A percentile compares a stretch with the other conserved stretches of the same genome.
Evolutionary conservation across 306 rosid species (phyloP).

Genomic region (Glycine tomentella): DNA sequence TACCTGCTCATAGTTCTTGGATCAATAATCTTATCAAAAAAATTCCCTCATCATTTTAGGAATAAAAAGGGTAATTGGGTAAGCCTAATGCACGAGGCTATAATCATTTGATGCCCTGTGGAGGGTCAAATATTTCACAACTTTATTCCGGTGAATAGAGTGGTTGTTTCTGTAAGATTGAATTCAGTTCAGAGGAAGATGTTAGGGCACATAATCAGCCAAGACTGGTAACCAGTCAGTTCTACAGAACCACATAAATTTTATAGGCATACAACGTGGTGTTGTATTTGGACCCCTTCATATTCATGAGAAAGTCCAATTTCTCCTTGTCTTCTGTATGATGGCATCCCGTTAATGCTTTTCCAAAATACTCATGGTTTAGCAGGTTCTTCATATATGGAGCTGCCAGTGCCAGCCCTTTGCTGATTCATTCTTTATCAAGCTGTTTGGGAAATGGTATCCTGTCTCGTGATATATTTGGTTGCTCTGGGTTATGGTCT

Average conservation of each 20-base stretch:
- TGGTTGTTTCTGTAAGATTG: constrained; percentile 6
- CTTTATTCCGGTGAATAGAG: background rate
- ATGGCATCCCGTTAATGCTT: background rate
- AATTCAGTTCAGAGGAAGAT: background rate
- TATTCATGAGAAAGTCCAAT: too few species aligned
- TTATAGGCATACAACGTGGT: too few species aligned
- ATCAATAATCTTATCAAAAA: background rate
- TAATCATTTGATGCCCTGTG: background rate
- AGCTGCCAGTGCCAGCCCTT: background rate
- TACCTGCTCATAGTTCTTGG: background rate
- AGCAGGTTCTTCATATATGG: background rate
- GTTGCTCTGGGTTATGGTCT: background rate
- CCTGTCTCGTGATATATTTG: background rate
- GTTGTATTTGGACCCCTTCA: too few species aligned
- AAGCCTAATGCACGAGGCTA: background rate
- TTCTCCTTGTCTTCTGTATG: background rate
- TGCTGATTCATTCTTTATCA: background rate
- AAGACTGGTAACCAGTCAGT: background rate
- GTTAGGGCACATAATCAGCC: background rate
- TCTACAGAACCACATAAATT: too few species aligned
- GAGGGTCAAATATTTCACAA: background rate
- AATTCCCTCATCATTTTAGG: background rate
- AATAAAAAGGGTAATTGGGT: background rate
- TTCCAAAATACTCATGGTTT: background rate
- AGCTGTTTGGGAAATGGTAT: background rate